A percentile compares a stretch with the other conserved stretches of the same genome.
These are phyloP conservation scores for Malus fusca DNA, from an alignment of 306 rosid species.

Conservation along the genomic window DNA sequence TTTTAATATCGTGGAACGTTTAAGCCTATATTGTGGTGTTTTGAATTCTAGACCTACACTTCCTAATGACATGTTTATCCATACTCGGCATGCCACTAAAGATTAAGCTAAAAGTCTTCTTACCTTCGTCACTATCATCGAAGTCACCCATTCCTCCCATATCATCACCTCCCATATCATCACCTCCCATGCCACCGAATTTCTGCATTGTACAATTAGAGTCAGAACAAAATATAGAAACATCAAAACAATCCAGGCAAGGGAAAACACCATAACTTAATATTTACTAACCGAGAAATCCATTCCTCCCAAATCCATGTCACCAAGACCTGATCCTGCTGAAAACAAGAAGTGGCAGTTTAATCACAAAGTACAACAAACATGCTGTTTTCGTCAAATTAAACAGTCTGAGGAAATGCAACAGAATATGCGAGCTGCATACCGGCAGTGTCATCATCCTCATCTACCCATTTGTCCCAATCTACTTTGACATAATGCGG, in stretches of 20 bases:
- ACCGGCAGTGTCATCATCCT: constrained; percentile 70
- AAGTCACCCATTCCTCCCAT: constrained; percentile 9
- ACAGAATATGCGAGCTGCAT: not conserved
- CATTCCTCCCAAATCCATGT: constrained; percentile 82
- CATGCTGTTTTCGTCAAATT: not conserved
- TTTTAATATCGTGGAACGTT: not conserved
- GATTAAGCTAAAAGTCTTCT: not conserved
- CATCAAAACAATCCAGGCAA: not conserved
- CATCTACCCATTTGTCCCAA: constrained; percentile 98
- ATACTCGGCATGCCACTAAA: not conserved
- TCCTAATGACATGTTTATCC: not conserved
- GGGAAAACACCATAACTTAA: not conserved
- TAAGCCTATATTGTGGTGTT: not conserved
- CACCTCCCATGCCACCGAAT: constrained; percentile 59
- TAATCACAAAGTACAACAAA: not conserved
- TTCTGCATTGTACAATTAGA: constrained; percentile 35
- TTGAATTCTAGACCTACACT: not conserved
- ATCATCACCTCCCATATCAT: constrained; percentile 29
- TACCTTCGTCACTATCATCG: constrained; percentile 15
- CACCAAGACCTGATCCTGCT: constrained; percentile 34
- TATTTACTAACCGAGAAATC: constrained; percentile 78
- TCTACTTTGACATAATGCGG: constrained; percentile 91
- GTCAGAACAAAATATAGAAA: not conserved
- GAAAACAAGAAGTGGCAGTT: not conserved
- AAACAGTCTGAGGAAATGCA: not conserved